A percentile compares a stretch with the other conserved stretches of the same genome.
Evolutionary conservation across 1,284 basidiomycete genomes (phyloP).

Genomic region (Cutaneotrichosporon dermatis): DNA sequence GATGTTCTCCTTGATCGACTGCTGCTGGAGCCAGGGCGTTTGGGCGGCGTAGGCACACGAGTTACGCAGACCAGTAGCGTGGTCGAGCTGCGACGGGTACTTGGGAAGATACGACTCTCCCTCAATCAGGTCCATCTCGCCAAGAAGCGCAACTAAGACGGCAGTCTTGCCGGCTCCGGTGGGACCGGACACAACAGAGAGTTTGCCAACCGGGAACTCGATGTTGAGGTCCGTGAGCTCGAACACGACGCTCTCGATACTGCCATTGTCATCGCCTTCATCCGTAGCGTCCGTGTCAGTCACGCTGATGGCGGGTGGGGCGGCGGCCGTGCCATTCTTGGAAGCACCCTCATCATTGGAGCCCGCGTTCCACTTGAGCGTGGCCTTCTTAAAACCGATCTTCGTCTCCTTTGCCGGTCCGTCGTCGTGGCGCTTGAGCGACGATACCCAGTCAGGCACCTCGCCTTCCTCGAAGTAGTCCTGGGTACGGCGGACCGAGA

Average conservation of each 20-base stretch:
- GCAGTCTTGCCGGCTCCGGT: conserved; percentile 64
- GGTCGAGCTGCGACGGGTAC: conserved; percentile 57
- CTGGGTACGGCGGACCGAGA: conserved; percentile 73
- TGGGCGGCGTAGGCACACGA: conserved; percentile 80
- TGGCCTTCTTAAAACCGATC: conserved; percentile 62
- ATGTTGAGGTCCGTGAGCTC: conserved; percentile 63
- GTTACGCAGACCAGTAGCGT: conserved; percentile 60
- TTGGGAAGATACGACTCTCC: conserved; percentile 65
- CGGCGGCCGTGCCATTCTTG: conserved; percentile 22
- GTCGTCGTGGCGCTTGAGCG: conserved; percentile 52
- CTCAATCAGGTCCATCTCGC: conserved; percentile 63
- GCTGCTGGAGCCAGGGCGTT: conserved; percentile 71
- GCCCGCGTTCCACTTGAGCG: conserved; percentile 63
- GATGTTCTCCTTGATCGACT: conserved; percentile 56
- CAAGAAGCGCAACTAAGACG: conserved; percentile 41
- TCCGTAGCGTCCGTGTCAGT: conserved; percentile 15
- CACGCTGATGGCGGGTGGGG: conserved; percentile 2
- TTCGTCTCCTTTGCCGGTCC: conserved; percentile 43
- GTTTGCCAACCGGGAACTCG: conserved; percentile 63
- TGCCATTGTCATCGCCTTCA: not conserved
- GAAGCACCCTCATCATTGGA: not conserved
- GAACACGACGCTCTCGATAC: conserved; percentile 48
- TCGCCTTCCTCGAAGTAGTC: conserved; percentile 79
- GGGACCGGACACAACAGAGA: conserved; percentile 67
- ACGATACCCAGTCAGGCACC: conserved; percentile 64